Percentiles rank a stretch among this genome's conserved stretches.
These are phyloP conservation scores for Trichoderma sp. DNA, from an alignment of 2,329 filamentous ascomycete genomes.

Conservation along the genomic window DNA sequence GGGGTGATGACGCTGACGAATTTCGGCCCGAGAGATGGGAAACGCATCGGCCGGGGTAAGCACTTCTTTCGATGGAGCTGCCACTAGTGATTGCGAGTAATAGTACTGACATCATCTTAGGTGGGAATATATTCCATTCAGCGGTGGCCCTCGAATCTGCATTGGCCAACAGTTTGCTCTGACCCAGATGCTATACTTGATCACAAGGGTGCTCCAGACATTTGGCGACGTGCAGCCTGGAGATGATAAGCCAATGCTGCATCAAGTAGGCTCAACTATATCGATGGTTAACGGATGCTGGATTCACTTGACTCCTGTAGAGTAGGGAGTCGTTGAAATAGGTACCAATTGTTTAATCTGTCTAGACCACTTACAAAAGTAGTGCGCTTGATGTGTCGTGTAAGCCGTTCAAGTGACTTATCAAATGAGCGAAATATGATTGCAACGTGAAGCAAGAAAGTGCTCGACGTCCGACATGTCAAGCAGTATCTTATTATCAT, in stretches of 20 bases:
- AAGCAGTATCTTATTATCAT: not conserved
- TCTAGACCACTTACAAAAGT: not conserved
- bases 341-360: no score
- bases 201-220: conserved; percentile 37
- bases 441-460: not conserved
- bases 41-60: conserved; percentile 39
- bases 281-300: conserved; percentile 32
- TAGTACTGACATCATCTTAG: conserved; percentile 20
- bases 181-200: conserved; percentile 42
- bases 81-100: not conserved
- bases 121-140: conserved; percentile 48
- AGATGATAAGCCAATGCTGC: conserved; percentile 32
- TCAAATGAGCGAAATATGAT: not conserved
- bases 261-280: conserved; percentile 30
- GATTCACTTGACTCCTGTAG: conserved; percentile 29
- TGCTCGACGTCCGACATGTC: not conserved
- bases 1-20: conserved; percentile 43
- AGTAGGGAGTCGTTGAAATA: not conserved
- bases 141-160: conserved; percentile 47
- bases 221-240: conserved; percentile 34
- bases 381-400: not conserved
- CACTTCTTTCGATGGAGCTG: not conserved
- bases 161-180: conserved; percentile 47
- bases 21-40: conserved; percentile 50
- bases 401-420: not conserved